These are phyloP conservation scores for Gonapodya sp. DNA, from an alignment of 192 early-diverging fungal species.

Conservation along the genomic window DNA sequence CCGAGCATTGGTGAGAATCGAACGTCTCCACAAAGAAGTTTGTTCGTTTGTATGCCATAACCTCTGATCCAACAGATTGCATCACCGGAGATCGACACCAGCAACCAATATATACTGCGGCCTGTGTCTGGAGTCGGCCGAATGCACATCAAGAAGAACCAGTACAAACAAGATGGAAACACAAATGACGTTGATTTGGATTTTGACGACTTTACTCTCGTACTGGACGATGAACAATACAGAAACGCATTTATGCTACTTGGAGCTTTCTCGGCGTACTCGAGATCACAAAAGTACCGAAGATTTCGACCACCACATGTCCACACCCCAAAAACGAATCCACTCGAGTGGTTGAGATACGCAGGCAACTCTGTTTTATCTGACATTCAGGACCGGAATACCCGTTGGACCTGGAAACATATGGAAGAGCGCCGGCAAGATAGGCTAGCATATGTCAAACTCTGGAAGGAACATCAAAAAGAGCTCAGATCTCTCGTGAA, in stretches of 20 bases:
- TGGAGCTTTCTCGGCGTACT: slow-evolving; percentile 69
- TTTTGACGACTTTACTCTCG: slow-evolving; percentile 33
- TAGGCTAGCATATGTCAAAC: slow-evolving; percentile 62
- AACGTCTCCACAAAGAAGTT: not conserved
- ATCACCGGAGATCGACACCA: slow-evolving; percentile 1
- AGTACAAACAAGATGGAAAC: slow-evolving; percentile 14
- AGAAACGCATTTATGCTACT: slow-evolving; percentile 66
- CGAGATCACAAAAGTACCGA: slow-evolving; percentile 74
- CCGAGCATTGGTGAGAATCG: slow-evolving; percentile 28
- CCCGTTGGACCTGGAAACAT: slow-evolving; percentile 76
- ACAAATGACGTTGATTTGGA: slow-evolving; percentile 6
- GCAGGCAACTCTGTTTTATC: slow-evolving; percentile 64
- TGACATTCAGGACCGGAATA: slow-evolving; percentile 79
- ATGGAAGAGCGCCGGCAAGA: slow-evolving; percentile 73
- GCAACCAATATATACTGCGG: slow-evolving; percentile 76
- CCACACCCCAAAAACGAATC: slow-evolving; percentile 72
- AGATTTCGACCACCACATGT: slow-evolving; percentile 74
- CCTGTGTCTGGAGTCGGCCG: slow-evolving; percentile 81
- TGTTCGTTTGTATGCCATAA: not conserved
- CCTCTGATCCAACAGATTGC: slow-evolving; percentile 5
- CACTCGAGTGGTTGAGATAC: slow-evolving; percentile 72
- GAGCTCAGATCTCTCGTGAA: not conserved
- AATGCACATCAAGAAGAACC: slow-evolving; percentile 32
- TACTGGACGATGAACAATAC: slow-evolving; percentile 85
- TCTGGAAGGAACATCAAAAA: slow-evolving; percentile 24